Evolutionary conservation across 257 asterid species (phyloP).

Genomic region (Primulina huaijiensis): DNA sequence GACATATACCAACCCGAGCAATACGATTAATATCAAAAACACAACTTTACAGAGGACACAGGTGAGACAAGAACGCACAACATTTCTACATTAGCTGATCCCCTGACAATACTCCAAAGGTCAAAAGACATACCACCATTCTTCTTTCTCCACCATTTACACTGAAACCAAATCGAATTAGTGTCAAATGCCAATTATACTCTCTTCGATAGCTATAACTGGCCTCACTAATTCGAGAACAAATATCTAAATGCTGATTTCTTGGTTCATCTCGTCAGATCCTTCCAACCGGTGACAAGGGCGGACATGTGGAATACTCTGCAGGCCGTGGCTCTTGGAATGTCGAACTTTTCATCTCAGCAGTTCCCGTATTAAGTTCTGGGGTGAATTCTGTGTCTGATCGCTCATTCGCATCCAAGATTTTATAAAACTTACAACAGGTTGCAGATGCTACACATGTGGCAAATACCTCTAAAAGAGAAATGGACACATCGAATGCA

Average conservation of each 20-base stretch:
- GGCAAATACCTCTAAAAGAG: conserved; percentile 77
- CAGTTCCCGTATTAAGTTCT: conserved; percentile 29
- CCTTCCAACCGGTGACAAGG: conserved; percentile 87
- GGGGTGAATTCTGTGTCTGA: conserved; percentile 11
- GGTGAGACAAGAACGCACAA: conserved; percentile 19
- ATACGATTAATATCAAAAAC: conserved; percentile 20
- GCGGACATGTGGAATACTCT: conserved; percentile 67
- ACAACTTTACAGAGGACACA: conserved; percentile 24
- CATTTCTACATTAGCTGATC: conserved; percentile 17
- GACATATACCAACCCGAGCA: neutral
- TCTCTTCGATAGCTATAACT: conserved; percentile 35
- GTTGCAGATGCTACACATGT: conserved; percentile 65
- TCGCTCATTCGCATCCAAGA: conserved; percentile 32
- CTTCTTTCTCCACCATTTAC: conserved; percentile 14
- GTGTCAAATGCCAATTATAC: conserved; percentile 6
- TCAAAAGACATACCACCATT: conserved; percentile 5
- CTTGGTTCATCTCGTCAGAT: conserved; percentile 33
- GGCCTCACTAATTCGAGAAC: conserved; percentile 22
- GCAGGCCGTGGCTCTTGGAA: conserved; percentile 48
- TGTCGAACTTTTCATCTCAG: conserved; percentile 22
- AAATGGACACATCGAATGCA: conserved; percentile 53
- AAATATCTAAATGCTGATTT: conserved; percentile 12
- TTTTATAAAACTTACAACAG: conserved; percentile 42
- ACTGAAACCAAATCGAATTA: no score
- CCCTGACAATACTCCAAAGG: conserved; percentile 28